These are phyloP conservation scores for Cardamine resedifolia DNA, from an alignment of 345 rosid species.

Conservation along the genomic window DNA sequence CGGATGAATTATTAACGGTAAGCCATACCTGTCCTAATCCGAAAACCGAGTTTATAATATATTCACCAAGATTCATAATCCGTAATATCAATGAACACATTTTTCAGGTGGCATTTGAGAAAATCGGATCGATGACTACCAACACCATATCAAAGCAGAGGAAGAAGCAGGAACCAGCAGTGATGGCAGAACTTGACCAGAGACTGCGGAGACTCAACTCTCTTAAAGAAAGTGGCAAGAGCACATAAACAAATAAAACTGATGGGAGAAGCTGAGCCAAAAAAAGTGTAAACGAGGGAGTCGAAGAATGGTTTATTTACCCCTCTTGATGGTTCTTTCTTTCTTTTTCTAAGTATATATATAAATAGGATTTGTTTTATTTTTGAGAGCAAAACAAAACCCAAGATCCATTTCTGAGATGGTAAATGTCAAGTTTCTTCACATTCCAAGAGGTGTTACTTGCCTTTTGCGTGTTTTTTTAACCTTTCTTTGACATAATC, in stretches of 20 bases:
- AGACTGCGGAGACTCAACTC: conserved; percentile 85
- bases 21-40: conserved; percentile 23
- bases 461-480: conserved; percentile 5
- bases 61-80: background rate
- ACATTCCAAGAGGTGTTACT: conserved; percentile 23
- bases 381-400: conserved; percentile 28
- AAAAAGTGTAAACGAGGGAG: conserved; percentile 29
- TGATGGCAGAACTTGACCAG: conserved; percentile 95
- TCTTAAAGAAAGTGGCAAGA: conserved; percentile 47
- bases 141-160: conserved; percentile 91
- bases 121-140: conserved; percentile 89
- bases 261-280: conserved; percentile 25
- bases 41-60: background rate
- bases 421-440: conserved; percentile 39
- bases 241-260: conserved; percentile 6
- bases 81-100: background rate
- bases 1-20: conserved; percentile 91
- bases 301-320: conserved; percentile 17
- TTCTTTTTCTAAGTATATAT: conserved; percentile 26
- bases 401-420: conserved; percentile 35
- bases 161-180: conserved; percentile 97
- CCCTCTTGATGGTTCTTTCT: conserved; percentile 23
- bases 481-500: conserved; percentile 19
- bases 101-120: conserved; percentile 89
- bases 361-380: conserved; percentile 22